Evolutionary conservation across 1,139 yeast genomes (phyloP).

Genomic region (Yamadazyma atlantica): DNA sequence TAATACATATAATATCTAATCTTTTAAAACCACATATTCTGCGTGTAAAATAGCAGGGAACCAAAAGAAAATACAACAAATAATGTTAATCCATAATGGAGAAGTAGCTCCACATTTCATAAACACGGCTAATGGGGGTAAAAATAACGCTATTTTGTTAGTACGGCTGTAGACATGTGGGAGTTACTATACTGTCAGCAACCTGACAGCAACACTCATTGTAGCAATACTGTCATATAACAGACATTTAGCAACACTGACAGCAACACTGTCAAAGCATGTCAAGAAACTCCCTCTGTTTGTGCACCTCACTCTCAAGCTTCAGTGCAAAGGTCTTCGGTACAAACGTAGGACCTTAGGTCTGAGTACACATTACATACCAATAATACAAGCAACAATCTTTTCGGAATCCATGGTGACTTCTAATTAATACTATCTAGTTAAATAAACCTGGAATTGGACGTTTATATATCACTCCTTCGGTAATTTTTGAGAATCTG

Average conservation of each 20-base stretch:
- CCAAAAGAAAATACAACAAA: slow-evolving; percentile 63
- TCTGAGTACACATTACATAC: slow-evolving; percentile 23
- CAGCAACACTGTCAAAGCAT: too few relatives aligned
- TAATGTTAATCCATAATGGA: slow-evolving; percentile 59
- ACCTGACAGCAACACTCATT: too few relatives aligned
- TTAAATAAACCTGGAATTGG: background rate
- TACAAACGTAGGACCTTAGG: too few relatives aligned
- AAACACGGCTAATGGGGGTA: slow-evolving; percentile 75
- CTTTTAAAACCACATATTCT: slow-evolving; percentile 53
- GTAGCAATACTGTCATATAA: too few relatives aligned
- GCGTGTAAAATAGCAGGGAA: slow-evolving; percentile 81
- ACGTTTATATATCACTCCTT: background rate
- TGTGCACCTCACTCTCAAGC: too few relatives aligned
- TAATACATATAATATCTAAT: slow-evolving; percentile 14
- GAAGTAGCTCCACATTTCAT: slow-evolving; percentile 61
- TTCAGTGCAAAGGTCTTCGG: too few relatives aligned
- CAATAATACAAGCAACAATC: slow-evolving; percentile 39
- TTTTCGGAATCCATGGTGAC: slow-evolving; percentile 40
- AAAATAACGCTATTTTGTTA: slow-evolving; percentile 45
- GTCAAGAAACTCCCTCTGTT: too few relatives aligned
- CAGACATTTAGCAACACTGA: too few relatives aligned
- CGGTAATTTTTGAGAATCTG: background rate
- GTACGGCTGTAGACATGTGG: too few relatives aligned
- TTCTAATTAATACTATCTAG: background rate
- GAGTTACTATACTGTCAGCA: too few relatives aligned